Conservation (phyloP, 2,329 filamentous ascomycete genomes). For the Botrytis paeoniae region DNA sequence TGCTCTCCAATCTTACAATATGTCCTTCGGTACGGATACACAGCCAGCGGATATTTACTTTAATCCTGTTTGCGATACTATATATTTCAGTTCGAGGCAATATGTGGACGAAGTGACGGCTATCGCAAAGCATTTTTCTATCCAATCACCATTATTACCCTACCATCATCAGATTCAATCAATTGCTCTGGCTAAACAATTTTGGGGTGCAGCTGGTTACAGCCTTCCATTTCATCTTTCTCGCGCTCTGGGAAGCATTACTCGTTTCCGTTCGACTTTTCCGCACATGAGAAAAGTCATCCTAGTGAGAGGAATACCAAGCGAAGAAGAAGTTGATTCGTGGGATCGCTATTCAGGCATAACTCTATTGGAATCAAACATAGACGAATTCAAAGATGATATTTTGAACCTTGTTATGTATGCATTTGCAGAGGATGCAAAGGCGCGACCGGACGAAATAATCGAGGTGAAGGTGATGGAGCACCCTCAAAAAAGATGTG, state of each 20-base stretch:
- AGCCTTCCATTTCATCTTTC: constrained; percentile 13
- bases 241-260: constrained; percentile 2
- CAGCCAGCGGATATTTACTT: constrained; percentile 18
- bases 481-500: constrained; percentile 2
- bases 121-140: constrained; percentile 17
- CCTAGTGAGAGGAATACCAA: constrained; percentile 8
- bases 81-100: constrained; percentile 20
- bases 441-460: background rate
- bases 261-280: background rate
- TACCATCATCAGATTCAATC: constrained; percentile 18
- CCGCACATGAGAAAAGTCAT: constrained; percentile 11
- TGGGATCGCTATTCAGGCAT: constrained; percentile 13
- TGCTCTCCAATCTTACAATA: constrained; percentile 9
- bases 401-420: background rate
- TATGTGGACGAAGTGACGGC: constrained; percentile 18
- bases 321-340: constrained; percentile 13
- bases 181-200: constrained; percentile 10
- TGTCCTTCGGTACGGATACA: constrained; percentile 18
- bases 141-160: background rate
- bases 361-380: background rate
- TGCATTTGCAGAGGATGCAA: constrained; percentile 2
- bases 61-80: constrained; percentile 18
- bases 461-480: constrained; percentile 11
- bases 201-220: background rate
- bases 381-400: constrained; percentile 4